Base-by-base conservation (phyloP, 148 eudicot genomes). In the Polygonum maritimum region DNA sequence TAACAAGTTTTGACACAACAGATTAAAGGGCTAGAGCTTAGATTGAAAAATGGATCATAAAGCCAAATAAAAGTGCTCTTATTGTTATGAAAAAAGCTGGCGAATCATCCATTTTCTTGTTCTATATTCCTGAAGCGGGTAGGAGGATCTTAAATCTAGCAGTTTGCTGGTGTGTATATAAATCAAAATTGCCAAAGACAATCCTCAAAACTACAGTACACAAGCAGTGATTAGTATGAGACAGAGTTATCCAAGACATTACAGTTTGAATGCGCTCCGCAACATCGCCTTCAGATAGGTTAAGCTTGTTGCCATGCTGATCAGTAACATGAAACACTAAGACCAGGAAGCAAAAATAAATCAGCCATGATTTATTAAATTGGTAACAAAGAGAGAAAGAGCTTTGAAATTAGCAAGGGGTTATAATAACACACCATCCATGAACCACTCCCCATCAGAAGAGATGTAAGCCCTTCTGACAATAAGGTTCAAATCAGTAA, bases 251-350 rank as follows among this genome's bases (percentile, higher is more conserved):
- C 2, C 41, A 16, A 73, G 22, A 18, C 16, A 52, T 48, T 81
- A 94, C 98, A 91, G 88, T 92, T 75, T 89, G 94, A 80, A 94
- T 90, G 76, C 83, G 83, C 51, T 91, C 97, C 14, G 91, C 84
- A 14, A 94, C 87, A 78, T 81, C 87, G 26, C 84, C 90, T 71
- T 90, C 86, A 77, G 69, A 81, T 21, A 90, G 81, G 86, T 91
- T 94, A 15, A 91, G 81, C 87, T 91, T 94, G 76, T 91, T 87
- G 69, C 98, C 95, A 70, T 80, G 79, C 76, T 85, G 86, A 85
- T 94, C 94, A 54, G 90, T 86, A 60, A 90, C 94, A 87, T 90
- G 91, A 79, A 90, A 90, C 41, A 90, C 94, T 90, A 75, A 40
- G 16, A 78, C 48, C 48, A 47, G 51, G 26, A 36, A 75, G 44